Conservation (phyloP, 192 early-diverging fungal genomes). For the Chytriomyces sp. region DNA sequence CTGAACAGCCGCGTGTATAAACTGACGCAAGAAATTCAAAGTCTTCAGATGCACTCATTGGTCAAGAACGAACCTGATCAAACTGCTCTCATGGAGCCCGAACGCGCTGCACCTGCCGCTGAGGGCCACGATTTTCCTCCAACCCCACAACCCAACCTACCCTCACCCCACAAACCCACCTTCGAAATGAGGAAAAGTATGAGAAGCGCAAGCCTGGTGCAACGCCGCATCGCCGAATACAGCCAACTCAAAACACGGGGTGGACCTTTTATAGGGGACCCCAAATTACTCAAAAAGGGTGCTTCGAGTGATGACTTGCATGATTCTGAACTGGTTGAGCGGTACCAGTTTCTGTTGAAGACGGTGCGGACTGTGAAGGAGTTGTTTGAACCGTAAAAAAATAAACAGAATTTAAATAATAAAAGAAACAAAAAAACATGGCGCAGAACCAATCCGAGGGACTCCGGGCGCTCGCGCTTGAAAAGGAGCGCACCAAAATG, state of each 20-base stretch:
- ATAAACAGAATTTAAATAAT: not conserved
- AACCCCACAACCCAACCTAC: too few species aligned
- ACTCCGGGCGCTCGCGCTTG: conserved; percentile 63
- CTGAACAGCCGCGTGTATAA: not conserved
- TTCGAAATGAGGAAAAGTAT: too few species aligned
- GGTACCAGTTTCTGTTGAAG: conserved; percentile 10
- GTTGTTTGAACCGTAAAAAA: conserved; percentile 7
- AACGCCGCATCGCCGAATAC: too few species aligned
- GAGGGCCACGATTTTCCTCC: too few species aligned
- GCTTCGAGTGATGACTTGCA: not conserved
- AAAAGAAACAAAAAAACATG: not conserved
- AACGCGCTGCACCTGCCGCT: too few species aligned
- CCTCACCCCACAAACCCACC: too few species aligned
- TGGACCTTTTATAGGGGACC: too few species aligned
- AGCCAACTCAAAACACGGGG: too few species aligned
- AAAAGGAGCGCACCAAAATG: conserved; percentile 73
- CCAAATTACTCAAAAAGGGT: too few species aligned
- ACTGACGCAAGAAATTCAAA: not conserved
- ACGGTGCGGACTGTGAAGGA: conserved; percentile 13
- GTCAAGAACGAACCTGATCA: not conserved
- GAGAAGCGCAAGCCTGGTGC: too few species aligned
- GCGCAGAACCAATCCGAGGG: conserved; percentile 30
- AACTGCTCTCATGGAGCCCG: too few species aligned
- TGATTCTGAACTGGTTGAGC: not conserved
- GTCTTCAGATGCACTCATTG: not conserved